These are phyloP conservation scores for Perkinsus marinus DNA, from an alignment of 169 alveolate species.

Conservation along the genomic window DNA sequence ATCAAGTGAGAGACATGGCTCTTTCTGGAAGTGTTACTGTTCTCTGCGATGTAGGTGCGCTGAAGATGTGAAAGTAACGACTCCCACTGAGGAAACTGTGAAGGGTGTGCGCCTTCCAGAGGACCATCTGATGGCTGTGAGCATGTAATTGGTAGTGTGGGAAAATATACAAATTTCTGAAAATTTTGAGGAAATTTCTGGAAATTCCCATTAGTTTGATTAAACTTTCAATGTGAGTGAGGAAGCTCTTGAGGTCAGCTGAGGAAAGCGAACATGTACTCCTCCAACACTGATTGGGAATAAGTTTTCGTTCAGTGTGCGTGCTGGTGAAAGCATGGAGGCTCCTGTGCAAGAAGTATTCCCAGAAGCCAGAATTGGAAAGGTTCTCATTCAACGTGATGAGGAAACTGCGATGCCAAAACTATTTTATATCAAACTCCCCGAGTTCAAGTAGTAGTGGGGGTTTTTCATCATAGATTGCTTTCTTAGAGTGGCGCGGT, in stretches of 20 bases:
- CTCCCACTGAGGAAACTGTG: neutral
- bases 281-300: neutral
- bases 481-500: too few relatives aligned
- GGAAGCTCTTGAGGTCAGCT: too few relatives aligned
- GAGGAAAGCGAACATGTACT: too few relatives aligned
- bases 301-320: neutral
- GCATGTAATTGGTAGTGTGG: neutral
- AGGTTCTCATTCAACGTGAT: conserved; percentile 30
- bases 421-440: conserved; percentile 36
- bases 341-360: conserved; percentile 21
- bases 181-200: neutral
- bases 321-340: conserved; percentile 43
- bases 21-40: neutral
- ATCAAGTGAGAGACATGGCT: neutral
- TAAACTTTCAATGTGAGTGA: too few relatives aligned
- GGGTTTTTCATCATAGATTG: neutral
- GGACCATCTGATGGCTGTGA: neutral
- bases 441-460: conserved; percentile 13
- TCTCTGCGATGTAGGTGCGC: neutral
- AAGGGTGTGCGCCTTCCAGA: neutral
- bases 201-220: neutral
- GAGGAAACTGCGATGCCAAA: conserved; percentile 27
- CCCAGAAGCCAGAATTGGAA: conserved; percentile 32
- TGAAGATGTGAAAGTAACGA: neutral
- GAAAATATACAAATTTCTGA: neutral